Evolutionary conservation across 495 filamentous ascomycete species (phyloP).

Genomic region (Cairneyella variabilis): DNA sequence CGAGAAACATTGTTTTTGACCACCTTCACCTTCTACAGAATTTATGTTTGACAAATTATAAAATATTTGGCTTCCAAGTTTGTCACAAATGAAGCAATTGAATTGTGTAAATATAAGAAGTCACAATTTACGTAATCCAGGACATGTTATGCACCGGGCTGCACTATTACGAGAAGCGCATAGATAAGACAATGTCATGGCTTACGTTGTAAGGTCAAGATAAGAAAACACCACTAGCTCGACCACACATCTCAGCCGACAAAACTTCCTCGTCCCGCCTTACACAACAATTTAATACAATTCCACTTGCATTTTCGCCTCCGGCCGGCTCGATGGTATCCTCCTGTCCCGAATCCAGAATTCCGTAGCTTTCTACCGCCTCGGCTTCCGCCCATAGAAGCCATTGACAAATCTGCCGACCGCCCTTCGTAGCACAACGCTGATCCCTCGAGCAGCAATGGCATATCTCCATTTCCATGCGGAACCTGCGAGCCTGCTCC

Average conservation of each 20-base stretch:
- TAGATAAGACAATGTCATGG: constrained; percentile 5
- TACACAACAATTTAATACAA: constrained; percentile 3
- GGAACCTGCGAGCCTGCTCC: neutral
- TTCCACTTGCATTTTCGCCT: neutral
- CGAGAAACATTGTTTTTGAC: too few species aligned
- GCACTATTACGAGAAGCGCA: neutral
- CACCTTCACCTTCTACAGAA: too few species aligned
- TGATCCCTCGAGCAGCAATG: neutral
- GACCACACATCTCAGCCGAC: neutral
- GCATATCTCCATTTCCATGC: neutral
- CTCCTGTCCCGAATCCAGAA: too few species aligned
- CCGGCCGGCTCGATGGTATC: too few species aligned
- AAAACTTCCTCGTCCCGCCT: neutral
- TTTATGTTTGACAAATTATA: too few species aligned
- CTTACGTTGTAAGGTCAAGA: neutral
- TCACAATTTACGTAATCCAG: too few species aligned
- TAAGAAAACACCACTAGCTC: neutral
- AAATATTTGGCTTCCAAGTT: too few species aligned
- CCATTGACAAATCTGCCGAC: constrained; percentile 4
- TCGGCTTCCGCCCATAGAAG: neutral
- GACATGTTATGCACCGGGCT: too few species aligned
- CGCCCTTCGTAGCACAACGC: too few species aligned
- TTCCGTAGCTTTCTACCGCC: neutral
- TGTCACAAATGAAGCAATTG: too few species aligned
- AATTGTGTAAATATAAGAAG: too few species aligned